Evolutionary conservation across 2,329 filamentous ascomycete genomes (phyloP).

Genomic region (Fusarium musae): DNA sequence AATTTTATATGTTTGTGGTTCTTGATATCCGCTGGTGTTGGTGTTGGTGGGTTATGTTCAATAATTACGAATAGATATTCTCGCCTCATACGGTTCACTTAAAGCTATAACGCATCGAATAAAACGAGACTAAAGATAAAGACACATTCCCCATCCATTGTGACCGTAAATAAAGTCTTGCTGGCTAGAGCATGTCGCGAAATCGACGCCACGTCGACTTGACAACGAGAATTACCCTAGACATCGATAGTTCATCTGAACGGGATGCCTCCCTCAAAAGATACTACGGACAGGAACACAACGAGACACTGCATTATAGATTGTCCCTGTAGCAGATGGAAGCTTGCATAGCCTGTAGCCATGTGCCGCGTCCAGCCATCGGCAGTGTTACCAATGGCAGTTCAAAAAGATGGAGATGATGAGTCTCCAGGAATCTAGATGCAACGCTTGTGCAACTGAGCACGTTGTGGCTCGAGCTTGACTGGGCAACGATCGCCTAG

Average conservation of each 20-base stretch:
- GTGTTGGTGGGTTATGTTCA: not conserved
- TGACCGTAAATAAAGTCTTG: not conserved
- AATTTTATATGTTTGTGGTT: not conserved
- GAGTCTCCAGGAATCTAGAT: conserved; percentile 28
- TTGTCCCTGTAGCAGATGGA: conserved; percentile 5
- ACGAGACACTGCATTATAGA: not conserved
- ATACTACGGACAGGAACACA: not conserved
- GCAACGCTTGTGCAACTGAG: conserved; percentile 34
- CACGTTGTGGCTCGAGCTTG: conserved; percentile 28
- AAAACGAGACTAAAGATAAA: not conserved
- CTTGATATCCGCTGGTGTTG: not conserved
- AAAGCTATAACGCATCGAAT: not conserved
- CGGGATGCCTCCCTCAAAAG: not conserved
- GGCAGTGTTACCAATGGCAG: conserved; percentile 25
- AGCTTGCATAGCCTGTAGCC: conserved; percentile 26
- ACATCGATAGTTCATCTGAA: not conserved
- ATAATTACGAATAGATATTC: not conserved
- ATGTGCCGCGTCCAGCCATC: conserved; percentile 27
- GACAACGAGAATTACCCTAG: conserved; percentile 15
- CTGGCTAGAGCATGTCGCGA: not conserved
- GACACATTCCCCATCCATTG: not conserved
- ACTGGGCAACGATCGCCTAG: conserved; percentile 30
- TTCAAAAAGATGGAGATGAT: conserved; percentile 25
- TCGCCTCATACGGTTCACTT: not conserved
- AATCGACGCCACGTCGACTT: not conserved